Conservation (phyloP, 2,329 filamentous ascomycete genomes). For the Rhinocladiella mackenziei region DNA sequence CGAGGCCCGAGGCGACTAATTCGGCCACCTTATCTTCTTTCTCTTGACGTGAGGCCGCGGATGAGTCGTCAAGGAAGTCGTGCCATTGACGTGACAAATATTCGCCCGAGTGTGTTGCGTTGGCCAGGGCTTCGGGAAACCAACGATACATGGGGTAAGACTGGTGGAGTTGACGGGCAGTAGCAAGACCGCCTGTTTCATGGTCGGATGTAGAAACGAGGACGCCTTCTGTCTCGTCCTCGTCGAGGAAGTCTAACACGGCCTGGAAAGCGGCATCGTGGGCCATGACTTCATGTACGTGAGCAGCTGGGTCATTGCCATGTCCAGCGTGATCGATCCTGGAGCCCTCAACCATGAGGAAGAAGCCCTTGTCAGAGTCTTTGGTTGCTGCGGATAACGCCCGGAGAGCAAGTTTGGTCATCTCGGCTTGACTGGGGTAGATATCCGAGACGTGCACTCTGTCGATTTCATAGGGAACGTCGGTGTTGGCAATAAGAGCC, state of each 20-base stretch:
- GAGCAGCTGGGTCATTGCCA: constrained; percentile 75
- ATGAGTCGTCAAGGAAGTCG: constrained; percentile 50
- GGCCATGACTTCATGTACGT: constrained; percentile 88
- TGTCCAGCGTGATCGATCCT: constrained; percentile 94
- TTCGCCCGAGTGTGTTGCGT: constrained; percentile 71
- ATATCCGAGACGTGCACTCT: constrained; percentile 70
- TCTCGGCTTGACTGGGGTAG: constrained; percentile 88
- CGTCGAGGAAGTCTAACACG: constrained; percentile 78
- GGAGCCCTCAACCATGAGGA: constrained; percentile 96
- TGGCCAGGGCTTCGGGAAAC: constrained; percentile 78
- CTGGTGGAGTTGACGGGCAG: constrained; percentile 66
- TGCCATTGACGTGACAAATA: constrained; percentile 62
- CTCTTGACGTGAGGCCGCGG: constrained; percentile 18
- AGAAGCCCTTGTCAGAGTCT: constrained; percentile 87
- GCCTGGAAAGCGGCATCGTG: constrained; percentile 83
- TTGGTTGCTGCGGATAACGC: constrained; percentile 76
- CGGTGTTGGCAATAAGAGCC: constrained; percentile 74
- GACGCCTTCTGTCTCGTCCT: constrained; percentile 64
- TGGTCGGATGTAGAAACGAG: constrained; percentile 92
- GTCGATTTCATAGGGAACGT: constrained; percentile 93
- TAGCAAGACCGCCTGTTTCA: constrained; percentile 85
- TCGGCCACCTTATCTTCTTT: constrained; percentile 33
- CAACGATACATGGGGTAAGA: constrained; percentile 68
- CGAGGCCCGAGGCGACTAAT: constrained; percentile 67
- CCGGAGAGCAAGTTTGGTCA: constrained; percentile 76